Percentiles rank a stretch among this genome's conserved stretches.
phyloP scores from a whole-genome alignment of 371 early-diverging fungal species.

The Choanephora cucurbitarum region DNA sequence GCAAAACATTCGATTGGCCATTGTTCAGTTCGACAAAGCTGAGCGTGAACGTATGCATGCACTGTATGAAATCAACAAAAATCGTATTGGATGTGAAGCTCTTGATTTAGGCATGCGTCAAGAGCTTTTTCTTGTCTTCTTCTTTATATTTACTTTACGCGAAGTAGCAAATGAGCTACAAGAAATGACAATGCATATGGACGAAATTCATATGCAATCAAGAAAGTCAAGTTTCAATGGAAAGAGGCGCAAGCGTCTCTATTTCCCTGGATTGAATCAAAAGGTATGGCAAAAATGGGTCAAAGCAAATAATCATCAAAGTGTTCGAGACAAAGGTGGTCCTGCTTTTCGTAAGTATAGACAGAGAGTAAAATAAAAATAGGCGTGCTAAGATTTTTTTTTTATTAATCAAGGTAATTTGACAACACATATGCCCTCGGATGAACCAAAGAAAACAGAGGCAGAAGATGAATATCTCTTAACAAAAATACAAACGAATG shows the following conservation, averaged over 20 bases:
- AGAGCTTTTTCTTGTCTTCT: slow-evolving; percentile 65
- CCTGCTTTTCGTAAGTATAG: slow-evolving; percentile 31
- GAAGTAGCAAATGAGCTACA: slow-evolving; percentile 60
- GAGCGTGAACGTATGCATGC: slow-evolving; percentile 49
- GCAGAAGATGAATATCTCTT: slow-evolving; percentile 38
- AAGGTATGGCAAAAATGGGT: slow-evolving; percentile 63
- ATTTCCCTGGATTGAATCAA: slow-evolving; percentile 58
- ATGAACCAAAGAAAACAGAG: slow-evolving; percentile 25
- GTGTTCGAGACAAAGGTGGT: slow-evolving; percentile 45
- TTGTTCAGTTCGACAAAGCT: slow-evolving; percentile 43
- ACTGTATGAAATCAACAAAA: slow-evolving; percentile 41
- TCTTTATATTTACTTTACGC: slow-evolving; percentile 62
- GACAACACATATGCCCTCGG: slow-evolving; percentile 26
- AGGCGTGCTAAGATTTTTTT: background rate
- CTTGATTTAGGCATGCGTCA: slow-evolving; percentile 60
- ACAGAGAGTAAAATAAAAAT: background rate
- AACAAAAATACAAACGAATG: slow-evolving; percentile 29
- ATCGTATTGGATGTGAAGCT: slow-evolving; percentile 33
- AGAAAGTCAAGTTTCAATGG: slow-evolving; percentile 31
- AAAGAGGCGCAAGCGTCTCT: slow-evolving; percentile 44
- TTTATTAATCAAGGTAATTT: slow-evolving; percentile 21
- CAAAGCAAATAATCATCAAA: slow-evolving; percentile 42
- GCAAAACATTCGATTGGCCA: slow-evolving; percentile 30
- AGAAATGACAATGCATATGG: slow-evolving; percentile 45
- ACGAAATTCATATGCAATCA: slow-evolving; percentile 32